Base-by-base conservation (phyloP, 352 stramenopile species). In the Chrysophaeum taylorii region DNA sequence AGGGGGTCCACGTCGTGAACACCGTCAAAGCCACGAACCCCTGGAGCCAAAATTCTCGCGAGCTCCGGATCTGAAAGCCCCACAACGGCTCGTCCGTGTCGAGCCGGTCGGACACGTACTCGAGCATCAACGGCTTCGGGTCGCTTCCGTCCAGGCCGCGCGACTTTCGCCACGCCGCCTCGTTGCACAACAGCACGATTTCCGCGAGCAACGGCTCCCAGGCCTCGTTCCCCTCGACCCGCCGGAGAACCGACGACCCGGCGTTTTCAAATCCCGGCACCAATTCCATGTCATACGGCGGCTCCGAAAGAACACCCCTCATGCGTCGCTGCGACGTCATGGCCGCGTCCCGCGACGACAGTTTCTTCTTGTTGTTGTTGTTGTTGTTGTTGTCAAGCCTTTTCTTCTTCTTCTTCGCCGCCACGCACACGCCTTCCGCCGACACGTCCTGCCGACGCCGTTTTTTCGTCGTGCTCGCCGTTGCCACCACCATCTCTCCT, bases 11-110 rank as follows among this genome's bases (percentile, higher is more conserved):
- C 38, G 83, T 85, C 31, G 84, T 90, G 78, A 89, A 90, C 0
- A 83, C 89, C 1, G 84, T 89, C 0, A 86, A 71, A 0, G 81
- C 82, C 42, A 89, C 81, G 63, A 90, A 90, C 45, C 84, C 84
- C 73, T 90, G 84, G 15, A 90, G 61, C 74, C 82, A 85, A 14
- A 80, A 79, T 27, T 78, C 68, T 14, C 77, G 43, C 0, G 67
- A 0, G 2, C 75, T 84, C 27, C 84, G 70, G 15, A 87, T 70
- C 37, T 86, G 68, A 50, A 82, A 86, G 23, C 82, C 82, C 64
- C 71, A 85, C 0, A 86, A 54, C 14, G 84, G 84, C 75, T 90
- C 84, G 73, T 90, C 84, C 0, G 87, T 78, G 70, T 89, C 83
- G 33, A 66, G 1, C 33, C 57, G 57, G 77, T 90, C 84, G 12